These are phyloP conservation scores for Leccinum fuscescens DNA, from an alignment of 1,284 basidiomycete genomes.

Conservation along the genomic window DNA sequence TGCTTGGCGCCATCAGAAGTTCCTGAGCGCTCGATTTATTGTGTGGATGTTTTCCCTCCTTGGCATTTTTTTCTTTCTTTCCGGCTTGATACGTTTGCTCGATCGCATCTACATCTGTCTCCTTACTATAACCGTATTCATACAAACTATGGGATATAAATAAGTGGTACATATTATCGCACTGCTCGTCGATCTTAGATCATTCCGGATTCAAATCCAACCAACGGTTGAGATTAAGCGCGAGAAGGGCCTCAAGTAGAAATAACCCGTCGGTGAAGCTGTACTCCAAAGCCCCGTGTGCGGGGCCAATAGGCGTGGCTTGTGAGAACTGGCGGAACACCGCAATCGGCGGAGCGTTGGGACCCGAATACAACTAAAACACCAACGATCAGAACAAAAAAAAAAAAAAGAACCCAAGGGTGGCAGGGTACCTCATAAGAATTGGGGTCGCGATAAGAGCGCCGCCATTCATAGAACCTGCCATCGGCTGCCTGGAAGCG, in stretches of 20 bases:
- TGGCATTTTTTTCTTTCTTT: constrained; percentile 5
- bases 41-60: constrained; percentile 18
- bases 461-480: constrained; percentile 61
- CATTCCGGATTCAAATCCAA: constrained; percentile 54
- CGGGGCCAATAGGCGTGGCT: constrained; percentile 57
- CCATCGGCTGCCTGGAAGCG: constrained; percentile 55
- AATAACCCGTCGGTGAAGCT: constrained; percentile 58
- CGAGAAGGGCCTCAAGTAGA: constrained; percentile 59
- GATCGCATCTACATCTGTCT: constrained; percentile 13
- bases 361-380: constrained; percentile 46
- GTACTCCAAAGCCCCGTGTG: constrained; percentile 62
- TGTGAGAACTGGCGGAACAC: constrained; percentile 53
- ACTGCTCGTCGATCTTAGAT: constrained; percentile 25
- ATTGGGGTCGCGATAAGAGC: constrained; percentile 41
- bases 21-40: constrained; percentile 30
- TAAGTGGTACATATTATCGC: constrained; percentile 24
- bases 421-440: constrained; percentile 52
- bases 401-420: not conserved
- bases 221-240: constrained; percentile 73
- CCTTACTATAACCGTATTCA: constrained; percentile 31
- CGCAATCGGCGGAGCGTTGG: constrained; percentile 47
- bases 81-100: constrained; percentile 13
- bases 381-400: not conserved
- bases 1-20: constrained; percentile 59
- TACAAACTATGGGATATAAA: constrained; percentile 37